A percentile compares a stretch with the other conserved stretches of the same genome.
Conservation (phyloP, 1,139 yeast genomes). For the Candida labiduridarum region DNA sequence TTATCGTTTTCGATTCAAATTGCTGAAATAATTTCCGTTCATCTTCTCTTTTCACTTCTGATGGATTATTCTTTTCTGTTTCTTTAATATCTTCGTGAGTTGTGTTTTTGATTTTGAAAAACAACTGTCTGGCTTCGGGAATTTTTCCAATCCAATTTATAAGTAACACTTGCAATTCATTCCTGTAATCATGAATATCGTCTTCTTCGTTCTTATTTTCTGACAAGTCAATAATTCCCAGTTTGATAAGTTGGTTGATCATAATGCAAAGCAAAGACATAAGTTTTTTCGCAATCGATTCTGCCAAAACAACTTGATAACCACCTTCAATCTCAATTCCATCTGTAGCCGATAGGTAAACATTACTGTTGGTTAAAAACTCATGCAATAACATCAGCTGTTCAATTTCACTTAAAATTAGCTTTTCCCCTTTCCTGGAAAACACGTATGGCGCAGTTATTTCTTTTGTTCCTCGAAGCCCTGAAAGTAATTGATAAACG, state of each 20-base stretch:
- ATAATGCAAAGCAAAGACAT: slow-evolving; percentile 61
- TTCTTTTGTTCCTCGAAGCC: slow-evolving; percentile 48
- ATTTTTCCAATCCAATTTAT: slow-evolving; percentile 62
- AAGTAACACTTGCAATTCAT: slow-evolving; percentile 58
- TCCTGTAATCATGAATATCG: slow-evolving; percentile 48
- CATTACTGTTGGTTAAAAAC: slow-evolving; percentile 58
- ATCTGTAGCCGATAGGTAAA: slow-evolving; percentile 47
- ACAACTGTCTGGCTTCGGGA: slow-evolving; percentile 44
- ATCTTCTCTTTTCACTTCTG: slow-evolving; percentile 8
- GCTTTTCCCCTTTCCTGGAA: slow-evolving; percentile 53
- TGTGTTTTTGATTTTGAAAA: slow-evolving; percentile 32
- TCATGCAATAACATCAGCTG: slow-evolving; percentile 69
- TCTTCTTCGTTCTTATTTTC: slow-evolving; percentile 22
- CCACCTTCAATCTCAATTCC: slow-evolving; percentile 41
- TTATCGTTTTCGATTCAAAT: slow-evolving; percentile 15
- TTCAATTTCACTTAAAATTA: slow-evolving; percentile 58
- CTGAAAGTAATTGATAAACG: slow-evolving; percentile 59
- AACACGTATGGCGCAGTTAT: slow-evolving; percentile 38
- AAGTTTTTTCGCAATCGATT: slow-evolving; percentile 49
- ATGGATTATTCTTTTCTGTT: background rate
- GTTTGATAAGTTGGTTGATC: slow-evolving; percentile 52
- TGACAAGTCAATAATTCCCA: slow-evolving; percentile 46
- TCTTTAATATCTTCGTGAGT: slow-evolving; percentile 14
- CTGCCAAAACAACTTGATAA: slow-evolving; percentile 35
- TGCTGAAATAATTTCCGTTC: slow-evolving; percentile 16